phyloP scores from a whole-genome alignment of 2,329 filamentous ascomycete species.

The Helotiales sp. region DNA sequence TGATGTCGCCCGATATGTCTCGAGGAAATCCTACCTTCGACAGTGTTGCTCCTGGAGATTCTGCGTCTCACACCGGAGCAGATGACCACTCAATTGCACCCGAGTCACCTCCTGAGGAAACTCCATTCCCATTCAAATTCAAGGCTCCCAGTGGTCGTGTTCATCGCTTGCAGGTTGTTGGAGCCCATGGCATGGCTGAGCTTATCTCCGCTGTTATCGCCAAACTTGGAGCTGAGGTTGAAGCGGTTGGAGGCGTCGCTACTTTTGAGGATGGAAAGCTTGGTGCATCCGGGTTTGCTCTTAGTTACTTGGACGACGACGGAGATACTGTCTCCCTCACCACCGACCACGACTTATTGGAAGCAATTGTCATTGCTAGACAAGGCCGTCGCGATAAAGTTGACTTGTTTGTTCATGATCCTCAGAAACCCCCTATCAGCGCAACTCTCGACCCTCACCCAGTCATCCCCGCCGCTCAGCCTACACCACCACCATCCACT shows the following conservation, averaged over 20 bases:
- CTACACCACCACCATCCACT: slow-evolving; percentile 50
- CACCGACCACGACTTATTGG: slow-evolving; percentile 87
- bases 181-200: slow-evolving; percentile 76
- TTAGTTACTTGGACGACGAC: slow-evolving; percentile 96
- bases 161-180: slow-evolving; percentile 83
- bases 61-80: slow-evolving; percentile 85
- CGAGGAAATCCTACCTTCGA: slow-evolving; percentile 62
- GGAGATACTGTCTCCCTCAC: slow-evolving; percentile 97
- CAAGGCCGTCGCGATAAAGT: slow-evolving; percentile 84
- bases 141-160: slow-evolving; percentile 95
- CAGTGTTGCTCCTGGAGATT: slow-evolving; percentile 89
- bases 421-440: slow-evolving; percentile 80
- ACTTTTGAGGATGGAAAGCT: slow-evolving; percentile 77
- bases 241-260: slow-evolving; percentile 79
- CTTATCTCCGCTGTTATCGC: slow-evolving; percentile 75
- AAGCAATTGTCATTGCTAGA: slow-evolving; percentile 83
- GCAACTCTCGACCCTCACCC: slow-evolving; percentile 59
- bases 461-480: slow-evolving; percentile 50
- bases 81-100: slow-evolving; percentile 64
- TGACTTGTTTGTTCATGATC: slow-evolving; percentile 94
- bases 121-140: slow-evolving; percentile 97
- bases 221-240: slow-evolving; percentile 83
- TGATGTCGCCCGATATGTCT: slow-evolving; percentile 78
- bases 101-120: slow-evolving; percentile 62
- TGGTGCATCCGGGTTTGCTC: slow-evolving; percentile 75